phyloP scores from a whole-genome alignment of 805 yeast genomes.

The Yarrowia osloensis region DNA sequence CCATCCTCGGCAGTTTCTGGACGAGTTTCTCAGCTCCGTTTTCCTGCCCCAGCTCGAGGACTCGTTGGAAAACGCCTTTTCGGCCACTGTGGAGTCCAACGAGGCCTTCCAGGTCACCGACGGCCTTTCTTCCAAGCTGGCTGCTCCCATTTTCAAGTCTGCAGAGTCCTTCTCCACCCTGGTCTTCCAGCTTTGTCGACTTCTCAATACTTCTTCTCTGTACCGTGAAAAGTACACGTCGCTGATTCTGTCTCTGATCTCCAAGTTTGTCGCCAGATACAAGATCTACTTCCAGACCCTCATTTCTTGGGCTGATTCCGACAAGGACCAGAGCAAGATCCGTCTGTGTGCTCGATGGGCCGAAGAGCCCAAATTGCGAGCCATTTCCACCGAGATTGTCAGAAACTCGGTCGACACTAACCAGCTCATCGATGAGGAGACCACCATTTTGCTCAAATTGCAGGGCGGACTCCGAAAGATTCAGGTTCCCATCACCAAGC shows the following conservation, averaged over 20 bases:
- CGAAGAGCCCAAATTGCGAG: not conserved
- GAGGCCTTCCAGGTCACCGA: conserved; percentile 45
- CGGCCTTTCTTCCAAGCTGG: conserved; percentile 37
- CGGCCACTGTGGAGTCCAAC: conserved; percentile 47
- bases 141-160: conserved; percentile 45
- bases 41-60: conserved; percentile 66
- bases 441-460: not conserved
- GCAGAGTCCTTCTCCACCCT: conserved; percentile 52
- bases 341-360: conserved; percentile 31
- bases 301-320: conserved; percentile 21
- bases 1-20: conserved; percentile 47
- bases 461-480: not conserved
- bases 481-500: conserved; percentile 43
- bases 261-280: conserved; percentile 34
- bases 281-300: conserved; percentile 31
- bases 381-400: conserved; percentile 5
- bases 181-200: conserved; percentile 51
- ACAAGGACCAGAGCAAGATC: conserved; percentile 29
- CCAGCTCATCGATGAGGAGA: conserved; percentile 13
- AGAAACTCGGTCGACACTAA: conserved; percentile 9
- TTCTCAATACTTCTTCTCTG: conserved; percentile 61
- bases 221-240: conserved; percentile 59
- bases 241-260: conserved; percentile 39
- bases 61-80: conserved; percentile 56
- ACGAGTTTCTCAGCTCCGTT: conserved; percentile 60